Percentiles rank a stretch among this genome's conserved stretches.
These are phyloP conservation scores for Penicillium freii DNA, from an alignment of 2,329 filamentous ascomycete genomes.

Conservation along the genomic window DNA sequence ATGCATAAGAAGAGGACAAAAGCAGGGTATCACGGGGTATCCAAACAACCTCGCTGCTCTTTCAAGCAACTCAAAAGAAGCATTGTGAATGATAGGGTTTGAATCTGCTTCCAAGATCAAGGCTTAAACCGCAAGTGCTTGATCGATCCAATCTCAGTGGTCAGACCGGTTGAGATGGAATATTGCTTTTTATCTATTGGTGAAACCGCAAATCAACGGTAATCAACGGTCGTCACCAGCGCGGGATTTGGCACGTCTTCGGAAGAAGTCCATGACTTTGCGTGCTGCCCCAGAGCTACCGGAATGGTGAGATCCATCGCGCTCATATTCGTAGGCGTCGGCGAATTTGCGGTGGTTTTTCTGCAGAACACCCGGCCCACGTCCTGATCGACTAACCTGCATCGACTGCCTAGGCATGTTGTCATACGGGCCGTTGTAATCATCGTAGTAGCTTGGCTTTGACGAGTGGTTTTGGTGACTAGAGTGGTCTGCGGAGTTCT, in stretches of 20 bases:
- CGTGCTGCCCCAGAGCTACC: conserved; percentile 85
- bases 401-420: conserved; percentile 44
- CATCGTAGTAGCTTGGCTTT: conserved; percentile 47
- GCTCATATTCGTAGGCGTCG: conserved; percentile 79
- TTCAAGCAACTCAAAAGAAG: conserved; percentile 22
- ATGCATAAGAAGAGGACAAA: conserved; percentile 35
- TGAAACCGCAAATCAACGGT: conserved; percentile 29
- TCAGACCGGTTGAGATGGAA: background rate
- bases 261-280: conserved; percentile 98
- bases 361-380: conserved; percentile 63
- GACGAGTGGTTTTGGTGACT: conserved; percentile 34
- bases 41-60: conserved; percentile 39
- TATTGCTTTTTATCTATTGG: conserved; percentile 11
- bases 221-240: conserved; percentile 47
- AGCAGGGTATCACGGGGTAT: conserved; percentile 43
- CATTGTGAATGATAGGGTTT: conserved; percentile 13
- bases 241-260: conserved; percentile 75
- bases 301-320: conserved; percentile 60
- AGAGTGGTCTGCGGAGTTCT: conserved; percentile 33
- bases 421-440: conserved; percentile 46
- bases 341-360: conserved; percentile 84
- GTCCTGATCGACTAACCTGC: conserved; percentile 38
- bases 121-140: conserved; percentile 14
- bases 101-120: conserved; percentile 16
- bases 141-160: conserved; percentile 13